phyloP scores from a whole-genome alignment of 1,284 basidiomycete genomes.

The Peniophora sp. region DNA sequence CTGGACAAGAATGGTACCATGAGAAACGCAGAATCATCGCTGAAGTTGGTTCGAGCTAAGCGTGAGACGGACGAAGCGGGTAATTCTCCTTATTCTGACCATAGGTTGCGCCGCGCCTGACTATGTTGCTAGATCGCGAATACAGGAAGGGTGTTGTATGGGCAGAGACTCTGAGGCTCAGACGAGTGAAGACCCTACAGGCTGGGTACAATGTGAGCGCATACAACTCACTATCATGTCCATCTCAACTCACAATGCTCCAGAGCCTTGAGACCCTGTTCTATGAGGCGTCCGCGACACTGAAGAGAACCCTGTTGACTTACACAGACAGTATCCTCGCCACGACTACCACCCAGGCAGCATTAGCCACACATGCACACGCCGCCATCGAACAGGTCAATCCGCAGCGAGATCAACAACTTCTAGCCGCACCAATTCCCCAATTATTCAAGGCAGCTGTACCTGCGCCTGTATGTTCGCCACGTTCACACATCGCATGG shows the following conservation, averaged over 20 bases:
- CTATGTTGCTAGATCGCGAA: slow-evolving; percentile 63
- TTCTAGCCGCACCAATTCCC: slow-evolving; percentile 45
- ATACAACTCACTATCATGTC: background rate
- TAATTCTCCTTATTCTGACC: slow-evolving; percentile 23
- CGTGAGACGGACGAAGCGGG: slow-evolving; percentile 90
- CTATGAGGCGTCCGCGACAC: slow-evolving; percentile 59
- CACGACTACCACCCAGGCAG: slow-evolving; percentile 60
- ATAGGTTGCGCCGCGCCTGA: slow-evolving; percentile 3
- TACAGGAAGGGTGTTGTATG: slow-evolving; percentile 91
- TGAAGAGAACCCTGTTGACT: slow-evolving; percentile 59
- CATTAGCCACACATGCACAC: slow-evolving; percentile 52
- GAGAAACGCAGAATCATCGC: slow-evolving; percentile 48
- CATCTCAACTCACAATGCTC: background rate
- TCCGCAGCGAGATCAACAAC: slow-evolving; percentile 60
- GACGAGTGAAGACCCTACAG: slow-evolving; percentile 76
- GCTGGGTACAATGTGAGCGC: slow-evolving; percentile 64
- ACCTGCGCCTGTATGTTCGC: slow-evolving; percentile 44
- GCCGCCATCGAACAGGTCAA: slow-evolving; percentile 57
- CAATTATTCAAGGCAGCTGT: slow-evolving; percentile 52
- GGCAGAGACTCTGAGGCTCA: slow-evolving; percentile 85
- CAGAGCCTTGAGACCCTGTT: slow-evolving; percentile 79
- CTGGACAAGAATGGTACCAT: slow-evolving; percentile 60
- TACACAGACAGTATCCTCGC: slow-evolving; percentile 76
- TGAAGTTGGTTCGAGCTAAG: slow-evolving; percentile 74
- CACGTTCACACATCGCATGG: no score